Conservation (phyloP, 495 filamentous ascomycete species). For the Trichoderma virens region DNA sequence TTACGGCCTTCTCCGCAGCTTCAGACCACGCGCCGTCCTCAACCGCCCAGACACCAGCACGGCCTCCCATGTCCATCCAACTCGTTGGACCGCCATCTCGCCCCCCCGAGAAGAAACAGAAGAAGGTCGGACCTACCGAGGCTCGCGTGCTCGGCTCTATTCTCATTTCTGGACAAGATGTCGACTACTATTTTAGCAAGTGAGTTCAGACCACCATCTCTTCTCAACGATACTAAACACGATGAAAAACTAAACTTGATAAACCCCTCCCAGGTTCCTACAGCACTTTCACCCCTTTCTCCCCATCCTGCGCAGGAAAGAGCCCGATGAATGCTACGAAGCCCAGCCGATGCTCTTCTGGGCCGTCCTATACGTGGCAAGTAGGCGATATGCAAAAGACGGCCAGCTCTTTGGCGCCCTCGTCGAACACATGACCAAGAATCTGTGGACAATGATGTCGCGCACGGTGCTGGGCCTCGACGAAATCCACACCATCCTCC, state of each 20-base stretch:
- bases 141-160: constrained; percentile 35
- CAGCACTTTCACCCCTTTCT: constrained; percentile 38
- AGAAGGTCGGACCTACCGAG: constrained; percentile 18
- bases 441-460: constrained; percentile 25
- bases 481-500: constrained; percentile 35
- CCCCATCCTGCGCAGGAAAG: constrained; percentile 29
- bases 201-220: constrained; percentile 13
- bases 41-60: background rate
- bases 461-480: constrained; percentile 28
- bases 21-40: background rate
- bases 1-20: background rate
- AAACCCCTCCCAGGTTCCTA: constrained; percentile 33
- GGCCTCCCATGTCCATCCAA: background rate
- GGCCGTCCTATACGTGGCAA: constrained; percentile 36
- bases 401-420: constrained; percentile 33
- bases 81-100: constrained; percentile 11
- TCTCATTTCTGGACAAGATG: constrained; percentile 38
- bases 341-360: constrained; percentile 34
- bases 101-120: constrained; percentile 8
- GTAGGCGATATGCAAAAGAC: constrained; percentile 33
- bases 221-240: background rate
- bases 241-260: too few species aligned
- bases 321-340: constrained; percentile 34
- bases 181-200: constrained; percentile 40
- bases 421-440: constrained; percentile 28